phyloP scores from a whole-genome alignment of 306 rosid genomes.

The Pyrus bretschneideri region DNA sequence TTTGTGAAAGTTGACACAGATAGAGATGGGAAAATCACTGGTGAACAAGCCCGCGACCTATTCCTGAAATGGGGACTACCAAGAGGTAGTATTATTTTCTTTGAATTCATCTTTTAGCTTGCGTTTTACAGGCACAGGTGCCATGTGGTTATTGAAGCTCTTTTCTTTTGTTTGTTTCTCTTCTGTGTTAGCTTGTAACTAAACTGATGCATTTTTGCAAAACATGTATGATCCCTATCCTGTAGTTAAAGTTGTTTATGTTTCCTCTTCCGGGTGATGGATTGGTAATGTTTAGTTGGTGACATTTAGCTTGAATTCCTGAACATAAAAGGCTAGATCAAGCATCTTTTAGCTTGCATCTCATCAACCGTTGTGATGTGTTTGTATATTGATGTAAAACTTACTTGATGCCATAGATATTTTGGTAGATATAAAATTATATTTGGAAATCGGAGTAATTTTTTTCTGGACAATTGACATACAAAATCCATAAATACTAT shows the following conservation, averaged over 20 bases:
- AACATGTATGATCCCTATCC: neutral
- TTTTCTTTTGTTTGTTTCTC: neutral
- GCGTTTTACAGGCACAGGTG: neutral
- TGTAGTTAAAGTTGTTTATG: neutral
- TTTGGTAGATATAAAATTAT: neutral
- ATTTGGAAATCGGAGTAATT: neutral
- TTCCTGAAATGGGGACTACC: slow-evolving; percentile 93
- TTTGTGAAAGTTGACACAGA: slow-evolving; percentile 90
- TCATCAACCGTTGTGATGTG: neutral
- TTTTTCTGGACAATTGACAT: neutral
- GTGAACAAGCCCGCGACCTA: slow-evolving; percentile 88
- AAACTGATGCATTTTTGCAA: neutral
- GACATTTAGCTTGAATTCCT: neutral
- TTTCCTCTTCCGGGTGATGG: neutral
- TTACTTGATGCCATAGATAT: neutral
- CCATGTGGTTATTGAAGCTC: neutral
- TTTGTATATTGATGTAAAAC: neutral
- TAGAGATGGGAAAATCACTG: slow-evolving; percentile 94
- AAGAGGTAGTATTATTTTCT: slow-evolving; percentile 56
- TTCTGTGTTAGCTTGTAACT: neutral
- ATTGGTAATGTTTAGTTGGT: neutral
- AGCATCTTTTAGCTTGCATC: neutral
- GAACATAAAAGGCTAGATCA: neutral
- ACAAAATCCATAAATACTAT: neutral
- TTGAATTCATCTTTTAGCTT: neutral